Percentiles rank a stretch among this genome's conserved stretches.
Evolutionary conservation across 257 asterid genomes (phyloP).

Genomic region (Hygrophila difformis): DNA sequence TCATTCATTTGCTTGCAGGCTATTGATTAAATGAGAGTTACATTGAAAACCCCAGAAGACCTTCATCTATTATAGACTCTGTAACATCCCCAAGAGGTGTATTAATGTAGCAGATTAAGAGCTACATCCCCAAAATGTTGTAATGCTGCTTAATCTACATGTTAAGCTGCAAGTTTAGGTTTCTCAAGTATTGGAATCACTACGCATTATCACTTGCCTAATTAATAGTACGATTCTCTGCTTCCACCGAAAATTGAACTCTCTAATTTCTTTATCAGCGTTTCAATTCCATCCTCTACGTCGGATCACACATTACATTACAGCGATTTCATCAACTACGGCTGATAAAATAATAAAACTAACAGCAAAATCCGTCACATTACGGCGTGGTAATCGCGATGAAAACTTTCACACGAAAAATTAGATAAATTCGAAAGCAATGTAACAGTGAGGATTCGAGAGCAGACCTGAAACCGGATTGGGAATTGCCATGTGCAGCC

Average conservation of each 20-base stretch:
- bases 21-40: not conserved
- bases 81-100: not conserved
- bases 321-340: too few relatives aligned
- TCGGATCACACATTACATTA: too few relatives aligned
- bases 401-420: too few relatives aligned
- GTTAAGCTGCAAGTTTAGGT: not conserved
- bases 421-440: too few relatives aligned
- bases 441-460: too few relatives aligned
- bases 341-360: too few relatives aligned
- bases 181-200: slow-evolving; percentile 6
- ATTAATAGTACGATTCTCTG: not conserved
- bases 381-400: too few relatives aligned
- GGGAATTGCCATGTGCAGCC: too few relatives aligned
- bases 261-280: not conserved
- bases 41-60: not conserved
- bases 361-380: too few relatives aligned
- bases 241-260: not conserved
- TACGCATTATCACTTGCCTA: not conserved
- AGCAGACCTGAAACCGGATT: too few relatives aligned
- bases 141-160: not conserved
- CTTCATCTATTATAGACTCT: not conserved
- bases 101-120: not conserved
- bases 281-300: too few relatives aligned
- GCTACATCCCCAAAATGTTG: not conserved
- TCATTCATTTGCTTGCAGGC: too few relatives aligned